Evolutionary conservation across 768 basidiomycete species (phyloP), one percentile per base, ranked within the genome.

Genomic region (Hericium rajendrae): DNA sequence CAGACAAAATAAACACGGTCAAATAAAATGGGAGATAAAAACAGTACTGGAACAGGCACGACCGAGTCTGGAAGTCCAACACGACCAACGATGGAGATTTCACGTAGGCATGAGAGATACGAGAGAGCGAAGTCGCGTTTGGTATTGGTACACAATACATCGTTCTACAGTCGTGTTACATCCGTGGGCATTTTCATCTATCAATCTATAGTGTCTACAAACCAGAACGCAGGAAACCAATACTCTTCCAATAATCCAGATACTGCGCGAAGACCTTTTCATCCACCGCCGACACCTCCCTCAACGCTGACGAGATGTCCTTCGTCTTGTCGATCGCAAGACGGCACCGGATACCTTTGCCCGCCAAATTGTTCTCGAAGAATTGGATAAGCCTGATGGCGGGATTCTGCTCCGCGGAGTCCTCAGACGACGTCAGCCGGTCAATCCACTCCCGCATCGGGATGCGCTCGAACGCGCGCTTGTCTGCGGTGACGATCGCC

Each of bases 271-370:
- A 56, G 16, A 86, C 83, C 24, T 72, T 83, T 13, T 86, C 83
- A 69, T 86, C 84, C 72, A 81, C 84, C 66, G 82, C 85, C 65
- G 82, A 83, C 69, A 84, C 82, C 4, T 80, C 82, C 5, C 67
- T 77, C 57, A 79, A 82, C 60, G 72, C 79, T 24, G 68, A 82
- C 46, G 66, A 74, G 0, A 81, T 80, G 6, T 56, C 55, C 55
- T 39, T 50, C 48, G 55, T 56, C 55, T 56, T 56, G 22, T 48
- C 38, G 24, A 56, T 48, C 20, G 16, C 20, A 6, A 56, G 38
- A 16, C 55, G 55, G 38, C 55, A 56, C 22, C 55, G 24, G 22
- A 56, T 56, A 22, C 55, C 55, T n/a, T 38, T 49, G 13, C 55
- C 55, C 38, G 55, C 55, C 13, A 56, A 38, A 40, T 50, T 50